Evolutionary conservation across 805 yeast genomes (phyloP).

Genomic region (Saccharomyces paradoxus): DNA sequence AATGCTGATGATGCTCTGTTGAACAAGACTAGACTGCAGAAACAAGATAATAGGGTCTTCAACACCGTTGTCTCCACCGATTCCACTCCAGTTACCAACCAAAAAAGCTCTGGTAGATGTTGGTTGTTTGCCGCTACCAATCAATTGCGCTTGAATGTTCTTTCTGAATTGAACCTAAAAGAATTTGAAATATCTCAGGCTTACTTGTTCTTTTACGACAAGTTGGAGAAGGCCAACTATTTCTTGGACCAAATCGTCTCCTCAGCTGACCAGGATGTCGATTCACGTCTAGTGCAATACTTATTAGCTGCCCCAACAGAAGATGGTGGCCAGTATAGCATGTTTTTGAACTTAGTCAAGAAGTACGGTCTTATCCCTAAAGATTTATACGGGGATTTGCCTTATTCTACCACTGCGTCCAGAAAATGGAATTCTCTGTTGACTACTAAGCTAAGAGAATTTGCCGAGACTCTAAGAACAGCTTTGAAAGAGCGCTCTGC

Average conservation of each 20-base stretch:
- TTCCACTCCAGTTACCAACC: conserved; percentile 57
- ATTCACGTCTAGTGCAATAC: conserved; percentile 61
- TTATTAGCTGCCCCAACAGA: conserved; percentile 56
- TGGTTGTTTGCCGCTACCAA: conserved; percentile 86
- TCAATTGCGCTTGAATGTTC: conserved; percentile 55
- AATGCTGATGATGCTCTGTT: conserved; percentile 31
- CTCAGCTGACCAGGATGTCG: conserved; percentile 57
- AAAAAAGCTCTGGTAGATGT: conserved; percentile 71
- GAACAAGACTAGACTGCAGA: conserved; percentile 17
- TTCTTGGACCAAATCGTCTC: conserved; percentile 70
- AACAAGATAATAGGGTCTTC: conserved; percentile 23
- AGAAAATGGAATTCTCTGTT: conserved; percentile 49
- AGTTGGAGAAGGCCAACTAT: conserved; percentile 75
- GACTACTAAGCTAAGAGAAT: conserved; percentile 67
- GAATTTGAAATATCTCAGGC: conserved; percentile 71
- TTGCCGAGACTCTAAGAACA: conserved; percentile 60
- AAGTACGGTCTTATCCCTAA: conserved; percentile 81
- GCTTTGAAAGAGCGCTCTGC: conserved; percentile 20
- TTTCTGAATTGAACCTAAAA: conserved; percentile 53
- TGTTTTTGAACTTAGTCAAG: conserved; percentile 67
- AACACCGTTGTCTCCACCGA: conserved; percentile 38
- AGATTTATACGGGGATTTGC: conserved; percentile 61
- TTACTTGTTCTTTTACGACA: conserved; percentile 76
- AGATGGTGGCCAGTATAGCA: conserved; percentile 87
- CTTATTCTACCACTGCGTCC: conserved; percentile 46